These are phyloP conservation scores for Aspergillus coremiiformis DNA, from an alignment of 495 filamentous ascomycete species.

Conservation along the genomic window DNA sequence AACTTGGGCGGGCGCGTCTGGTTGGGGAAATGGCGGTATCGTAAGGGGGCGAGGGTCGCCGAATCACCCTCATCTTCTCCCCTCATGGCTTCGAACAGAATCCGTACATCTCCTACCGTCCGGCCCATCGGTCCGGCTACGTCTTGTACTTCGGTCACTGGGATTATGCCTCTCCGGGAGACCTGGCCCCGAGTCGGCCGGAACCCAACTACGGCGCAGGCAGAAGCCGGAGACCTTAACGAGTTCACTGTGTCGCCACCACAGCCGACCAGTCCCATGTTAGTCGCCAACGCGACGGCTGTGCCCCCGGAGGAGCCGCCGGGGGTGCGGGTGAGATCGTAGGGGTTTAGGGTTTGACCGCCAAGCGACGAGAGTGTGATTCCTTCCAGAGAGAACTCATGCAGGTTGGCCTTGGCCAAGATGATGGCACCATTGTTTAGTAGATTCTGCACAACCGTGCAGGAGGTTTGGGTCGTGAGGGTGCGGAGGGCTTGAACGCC, in stretches of 20 bases:
- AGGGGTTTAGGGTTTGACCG: constrained; percentile 57
- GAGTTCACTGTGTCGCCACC: constrained; percentile 62
- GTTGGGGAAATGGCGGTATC: no score
- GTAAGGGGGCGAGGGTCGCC: neutral
- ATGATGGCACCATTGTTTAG: constrained; percentile 54
- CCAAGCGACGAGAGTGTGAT: constrained; percentile 52
- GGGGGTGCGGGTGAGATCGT: constrained; percentile 52
- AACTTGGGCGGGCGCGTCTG: constrained; percentile 30
- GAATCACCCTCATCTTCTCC: constrained; percentile 16
- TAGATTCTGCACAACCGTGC: constrained; percentile 39
- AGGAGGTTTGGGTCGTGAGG: constrained; percentile 39
- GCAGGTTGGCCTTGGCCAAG: constrained; percentile 57
- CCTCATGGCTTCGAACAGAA: constrained; percentile 51
- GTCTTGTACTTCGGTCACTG: constrained; percentile 57
- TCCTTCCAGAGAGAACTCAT: constrained; percentile 59
- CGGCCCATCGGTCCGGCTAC: constrained; percentile 52
- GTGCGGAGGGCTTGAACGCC: constrained; percentile 40
- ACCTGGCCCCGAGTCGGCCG: constrained; percentile 53
- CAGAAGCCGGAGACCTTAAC: constrained; percentile 53
- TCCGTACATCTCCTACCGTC: constrained; percentile 45
- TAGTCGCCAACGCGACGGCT: constrained; percentile 52
- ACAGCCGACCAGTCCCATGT: constrained; percentile 48
- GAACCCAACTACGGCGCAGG: constrained; percentile 53
- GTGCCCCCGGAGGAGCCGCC: constrained; percentile 60
- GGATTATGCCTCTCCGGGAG: constrained; percentile 46